Conservation (phyloP, 2,329 filamentous ascomycete genomes). For the Fusarium sp. region DNA sequence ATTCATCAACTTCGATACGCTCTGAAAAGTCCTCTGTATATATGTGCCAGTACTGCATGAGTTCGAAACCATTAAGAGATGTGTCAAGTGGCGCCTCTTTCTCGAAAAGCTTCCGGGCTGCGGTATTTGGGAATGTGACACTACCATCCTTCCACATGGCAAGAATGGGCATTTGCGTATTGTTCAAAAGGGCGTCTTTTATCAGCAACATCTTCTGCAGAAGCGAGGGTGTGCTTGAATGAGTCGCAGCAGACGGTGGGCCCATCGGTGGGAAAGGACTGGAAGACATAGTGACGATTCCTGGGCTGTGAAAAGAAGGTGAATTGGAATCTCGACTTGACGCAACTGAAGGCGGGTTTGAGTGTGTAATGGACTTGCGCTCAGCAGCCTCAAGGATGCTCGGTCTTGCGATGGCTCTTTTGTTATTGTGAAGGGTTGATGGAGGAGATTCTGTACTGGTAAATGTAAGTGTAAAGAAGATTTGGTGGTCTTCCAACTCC, state of each 20-base stretch:
- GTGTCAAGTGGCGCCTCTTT: conserved; percentile 56
- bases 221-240: conserved; percentile 71
- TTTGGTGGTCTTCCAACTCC: conserved; percentile 73
- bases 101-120: conserved; percentile 66
- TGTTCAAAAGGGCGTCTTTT: conserved; percentile 82
- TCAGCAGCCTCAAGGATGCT: conserved; percentile 61
- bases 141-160: conserved; percentile 86
- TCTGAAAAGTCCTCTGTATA: conserved; percentile 76
- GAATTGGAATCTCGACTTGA: conserved; percentile 63
- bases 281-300: conserved; percentile 63
- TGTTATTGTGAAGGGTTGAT: conserved; percentile 50
- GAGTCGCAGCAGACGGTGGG: conserved; percentile 67
- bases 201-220: conserved; percentile 79
- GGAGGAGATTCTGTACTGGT: conserved; percentile 67
- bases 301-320: conserved; percentile 64
- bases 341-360: conserved; percentile 60
- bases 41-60: conserved; percentile 70
- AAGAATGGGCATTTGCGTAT: conserved; percentile 78
- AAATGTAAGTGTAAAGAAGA: conserved; percentile 81
- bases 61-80: conserved; percentile 63
- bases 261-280: conserved; percentile 75
- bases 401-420: conserved; percentile 56
- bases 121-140: conserved; percentile 79
- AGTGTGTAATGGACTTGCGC: conserved; percentile 58
- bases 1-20: conserved; percentile 68